phyloP scores from a whole-genome alignment of 192 early-diverging fungal species.

The Chytriomyces hyalinus region DNA sequence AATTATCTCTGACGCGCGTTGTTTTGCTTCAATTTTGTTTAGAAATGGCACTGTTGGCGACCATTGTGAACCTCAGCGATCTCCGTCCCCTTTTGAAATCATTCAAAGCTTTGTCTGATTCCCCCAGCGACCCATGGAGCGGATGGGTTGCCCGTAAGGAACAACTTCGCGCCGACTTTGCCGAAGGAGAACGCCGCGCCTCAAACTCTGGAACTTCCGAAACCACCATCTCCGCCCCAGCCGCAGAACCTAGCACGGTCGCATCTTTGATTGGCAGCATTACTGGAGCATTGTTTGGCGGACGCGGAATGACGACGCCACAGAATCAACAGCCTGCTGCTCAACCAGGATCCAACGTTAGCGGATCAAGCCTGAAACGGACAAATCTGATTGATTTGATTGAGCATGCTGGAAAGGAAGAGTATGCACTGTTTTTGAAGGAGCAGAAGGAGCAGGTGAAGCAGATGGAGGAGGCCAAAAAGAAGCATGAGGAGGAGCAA shows the following conservation, averaged over 20 bases:
- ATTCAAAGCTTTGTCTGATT: conserved; percentile 33
- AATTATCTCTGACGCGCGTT: conserved; percentile 6
- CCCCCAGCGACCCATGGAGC: conserved; percentile 43
- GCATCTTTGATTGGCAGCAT: conserved; percentile 13
- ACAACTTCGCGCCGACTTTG: conserved; percentile 41
- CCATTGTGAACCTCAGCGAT: conserved; percentile 48
- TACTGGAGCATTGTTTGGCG: conserved; percentile 39
- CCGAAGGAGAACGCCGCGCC: conserved; percentile 5
- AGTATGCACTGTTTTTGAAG: conserved; percentile 63
- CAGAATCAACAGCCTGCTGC: conserved; percentile 56
- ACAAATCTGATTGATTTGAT: conserved; percentile 71
- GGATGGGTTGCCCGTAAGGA: conserved; percentile 55
- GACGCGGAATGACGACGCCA: conserved; percentile 44
- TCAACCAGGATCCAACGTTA: conserved; percentile 17
- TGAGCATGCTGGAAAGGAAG: conserved; percentile 71
- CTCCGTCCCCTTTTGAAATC: conserved; percentile 51
- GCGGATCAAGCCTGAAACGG: conserved; percentile 41
- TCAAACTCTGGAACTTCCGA: background rate
- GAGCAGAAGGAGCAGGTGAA: conserved; percentile 73
- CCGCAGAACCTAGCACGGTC: conserved; percentile 3
- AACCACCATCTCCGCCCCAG: conserved; percentile 3
- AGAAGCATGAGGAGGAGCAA: conserved; percentile 70
- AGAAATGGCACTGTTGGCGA: conserved; percentile 53
- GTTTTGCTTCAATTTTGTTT: conserved; percentile 16
- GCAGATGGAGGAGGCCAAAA: conserved; percentile 65